phyloP scores from a whole-genome alignment of 2,329 filamentous ascomycete genomes.

The Stachybotrys elegans region DNA sequence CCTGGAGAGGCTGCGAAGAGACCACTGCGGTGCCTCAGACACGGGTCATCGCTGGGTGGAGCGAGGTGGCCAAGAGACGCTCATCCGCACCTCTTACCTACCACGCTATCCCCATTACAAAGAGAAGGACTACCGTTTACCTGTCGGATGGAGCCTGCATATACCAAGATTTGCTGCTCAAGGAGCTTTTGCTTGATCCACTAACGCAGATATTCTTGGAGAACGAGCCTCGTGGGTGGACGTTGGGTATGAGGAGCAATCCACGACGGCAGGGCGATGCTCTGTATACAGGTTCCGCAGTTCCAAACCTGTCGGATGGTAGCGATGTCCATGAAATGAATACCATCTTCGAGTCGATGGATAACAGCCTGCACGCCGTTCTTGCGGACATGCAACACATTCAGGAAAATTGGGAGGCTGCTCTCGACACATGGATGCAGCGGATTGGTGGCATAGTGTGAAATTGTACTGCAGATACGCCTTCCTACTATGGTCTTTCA shows the following conservation, averaged over 20 bases:
- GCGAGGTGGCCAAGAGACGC: conserved; percentile 11
- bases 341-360: too few species aligned
- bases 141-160: conserved; percentile 10
- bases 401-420: too few species aligned
- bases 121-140: conserved; percentile 8
- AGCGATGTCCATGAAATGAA: too few species aligned
- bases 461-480: too few species aligned
- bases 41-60: conserved; percentile 9
- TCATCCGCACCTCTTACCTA: conserved; percentile 6
- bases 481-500: too few species aligned
- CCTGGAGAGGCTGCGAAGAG: conserved; percentile 9
- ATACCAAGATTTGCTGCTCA: conserved; percentile 11
- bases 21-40: conserved; percentile 5
- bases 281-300: conserved; percentile 4
- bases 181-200: conserved; percentile 11
- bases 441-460: too few species aligned
- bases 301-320: conserved; percentile 5
- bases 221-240: conserved; percentile 7
- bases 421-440: too few species aligned
- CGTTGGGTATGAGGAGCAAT: conserved; percentile 5
- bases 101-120: conserved; percentile 7
- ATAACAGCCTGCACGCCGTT: too few species aligned
- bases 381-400: too few species aligned
- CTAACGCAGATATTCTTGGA: conserved; percentile 11
- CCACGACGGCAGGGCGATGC: conserved; percentile 6